Percentiles rank a stretch among this genome's conserved stretches.
Evolutionary conservation across 805 yeast genomes (phyloP).

Genomic region (Myxozyma nipponensis): DNA sequence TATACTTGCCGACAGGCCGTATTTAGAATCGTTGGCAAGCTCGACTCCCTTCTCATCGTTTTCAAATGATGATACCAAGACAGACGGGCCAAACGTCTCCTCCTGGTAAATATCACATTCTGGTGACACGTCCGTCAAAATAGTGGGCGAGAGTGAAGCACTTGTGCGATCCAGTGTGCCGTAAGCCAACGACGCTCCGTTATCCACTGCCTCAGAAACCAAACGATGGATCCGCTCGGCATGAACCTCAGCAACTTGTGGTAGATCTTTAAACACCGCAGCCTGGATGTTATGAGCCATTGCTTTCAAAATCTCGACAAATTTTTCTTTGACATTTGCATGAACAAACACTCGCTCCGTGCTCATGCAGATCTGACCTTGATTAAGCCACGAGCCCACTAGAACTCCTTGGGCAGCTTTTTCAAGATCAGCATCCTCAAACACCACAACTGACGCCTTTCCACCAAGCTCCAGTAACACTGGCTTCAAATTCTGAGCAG

Average conservation of each 20-base stretch:
- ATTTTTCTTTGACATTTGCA: constrained; percentile 63
- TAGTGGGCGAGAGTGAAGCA: constrained; percentile 66
- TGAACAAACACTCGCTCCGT: constrained; percentile 85
- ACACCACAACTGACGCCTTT: constrained; percentile 75
- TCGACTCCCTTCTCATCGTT: constrained; percentile 70
- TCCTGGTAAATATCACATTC: constrained; percentile 65
- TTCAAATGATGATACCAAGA: constrained; percentile 67
- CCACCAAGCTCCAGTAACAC: constrained; percentile 85
- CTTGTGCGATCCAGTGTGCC: constrained; percentile 54
- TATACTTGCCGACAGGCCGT: constrained; percentile 85
- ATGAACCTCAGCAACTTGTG: constrained; percentile 52
- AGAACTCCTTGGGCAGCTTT: constrained; percentile 64
- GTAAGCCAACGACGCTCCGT: constrained; percentile 47
- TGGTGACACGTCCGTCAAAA: constrained; percentile 70
- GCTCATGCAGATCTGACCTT: constrained; percentile 93
- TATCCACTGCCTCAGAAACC: constrained; percentile 47
- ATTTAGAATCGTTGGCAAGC: constrained; percentile 70
- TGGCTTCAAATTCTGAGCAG: constrained; percentile 70
- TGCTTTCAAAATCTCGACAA: constrained; percentile 53
- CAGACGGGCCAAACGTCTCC: constrained; percentile 89
- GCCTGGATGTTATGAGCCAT: constrained; percentile 80
- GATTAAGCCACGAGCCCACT: constrained; percentile 76
- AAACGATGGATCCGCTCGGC: constrained; percentile 47
- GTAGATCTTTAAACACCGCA: constrained; percentile 57
- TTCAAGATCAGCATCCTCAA: constrained; percentile 65